phyloP scores from a whole-genome alignment of 305 asterid genomes.

The Fraxinus albicans region DNA sequence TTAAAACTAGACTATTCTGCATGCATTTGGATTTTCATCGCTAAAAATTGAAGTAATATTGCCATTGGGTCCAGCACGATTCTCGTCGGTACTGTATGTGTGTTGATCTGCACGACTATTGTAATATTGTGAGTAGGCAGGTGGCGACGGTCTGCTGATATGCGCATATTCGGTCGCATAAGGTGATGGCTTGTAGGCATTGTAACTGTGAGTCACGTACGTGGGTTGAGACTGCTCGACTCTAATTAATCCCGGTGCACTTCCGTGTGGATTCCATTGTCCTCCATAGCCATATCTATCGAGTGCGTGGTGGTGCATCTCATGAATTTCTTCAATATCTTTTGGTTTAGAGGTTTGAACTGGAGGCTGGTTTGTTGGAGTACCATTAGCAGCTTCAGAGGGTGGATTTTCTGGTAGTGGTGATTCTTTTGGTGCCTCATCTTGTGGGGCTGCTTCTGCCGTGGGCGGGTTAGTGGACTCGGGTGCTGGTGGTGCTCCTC shows the following conservation, averaged over 20 bases:
- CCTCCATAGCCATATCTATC: constrained; percentile 43
- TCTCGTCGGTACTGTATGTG: neutral
- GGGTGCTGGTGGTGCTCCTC: constrained; percentile 27
- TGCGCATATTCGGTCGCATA: constrained; percentile 62
- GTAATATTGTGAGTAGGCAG: constrained; percentile 32
- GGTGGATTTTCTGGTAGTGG: constrained; percentile 37
- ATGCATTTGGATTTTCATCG: constrained; percentile 80
- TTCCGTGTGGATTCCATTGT: constrained; percentile 11
- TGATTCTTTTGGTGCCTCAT: constrained; percentile 34
- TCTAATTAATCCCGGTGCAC: constrained; percentile 27
- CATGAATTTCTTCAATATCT: constrained; percentile 72
- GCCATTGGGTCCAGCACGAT: constrained; percentile 31
- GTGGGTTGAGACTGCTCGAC: constrained; percentile 30
- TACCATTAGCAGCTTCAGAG: constrained; percentile 30
- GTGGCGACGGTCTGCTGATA: constrained; percentile 28
- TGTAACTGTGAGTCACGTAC: constrained; percentile 39
- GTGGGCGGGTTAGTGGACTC: constrained; percentile 29
- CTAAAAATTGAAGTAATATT: constrained; percentile 67
- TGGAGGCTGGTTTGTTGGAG: neutral
- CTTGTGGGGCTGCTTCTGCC: constrained; percentile 31
- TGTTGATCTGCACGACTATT: constrained; percentile 43
- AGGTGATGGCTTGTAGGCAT: constrained; percentile 63
- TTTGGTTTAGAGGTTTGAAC: constrained; percentile 36
- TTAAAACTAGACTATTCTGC: constrained; percentile 47
- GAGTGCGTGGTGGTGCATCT: constrained; percentile 67